Evolutionary conservation across 805 yeast species (phyloP).

Genomic region (Saccharomycopsis sp.): DNA sequence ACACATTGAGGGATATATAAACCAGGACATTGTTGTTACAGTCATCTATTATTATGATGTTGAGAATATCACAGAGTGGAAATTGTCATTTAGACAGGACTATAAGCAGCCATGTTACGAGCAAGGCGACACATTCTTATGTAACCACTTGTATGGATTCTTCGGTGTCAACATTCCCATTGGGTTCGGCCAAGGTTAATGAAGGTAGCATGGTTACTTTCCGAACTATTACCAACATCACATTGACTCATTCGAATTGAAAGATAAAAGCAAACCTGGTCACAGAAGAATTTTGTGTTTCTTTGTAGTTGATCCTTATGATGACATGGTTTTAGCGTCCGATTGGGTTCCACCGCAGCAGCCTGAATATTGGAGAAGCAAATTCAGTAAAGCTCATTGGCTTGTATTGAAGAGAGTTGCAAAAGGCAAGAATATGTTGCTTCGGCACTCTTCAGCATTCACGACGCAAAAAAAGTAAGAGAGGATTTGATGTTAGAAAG

Average conservation of each 20-base stretch:
- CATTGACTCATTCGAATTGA: conserved; percentile 34
- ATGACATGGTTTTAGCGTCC: conserved; percentile 28
- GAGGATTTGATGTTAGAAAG: conserved; percentile 33
- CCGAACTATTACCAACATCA: conserved; percentile 37
- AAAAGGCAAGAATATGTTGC: background rate
- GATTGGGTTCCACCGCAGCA: conserved; percentile 36
- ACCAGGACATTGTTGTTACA: conserved; percentile 20
- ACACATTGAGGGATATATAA: conserved; percentile 28
- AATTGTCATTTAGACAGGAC: conserved; percentile 29
- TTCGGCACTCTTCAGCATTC: conserved; percentile 12
- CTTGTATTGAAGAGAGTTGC: background rate
- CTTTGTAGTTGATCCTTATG: conserved; percentile 34
- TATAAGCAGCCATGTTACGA: conserved; percentile 32
- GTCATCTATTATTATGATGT: conserved; percentile 34
- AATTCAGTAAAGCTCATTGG: background rate
- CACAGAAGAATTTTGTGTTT: conserved; percentile 36
- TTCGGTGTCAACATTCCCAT: conserved; percentile 25
- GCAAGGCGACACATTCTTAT: conserved; percentile 29
- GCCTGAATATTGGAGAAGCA: conserved; percentile 9
- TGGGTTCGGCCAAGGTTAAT: conserved; percentile 28
- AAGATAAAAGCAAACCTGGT: conserved; percentile 33
- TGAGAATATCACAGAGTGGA: conserved; percentile 34
- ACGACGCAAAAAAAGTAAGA: conserved; percentile 28
- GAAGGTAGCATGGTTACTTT: conserved; percentile 30
- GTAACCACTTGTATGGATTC: conserved; percentile 29